Base-by-base conservation (phyloP, 225 moss, liverwort and hornwort genomes). In the Pseudisothecium myosuroides region DNA sequence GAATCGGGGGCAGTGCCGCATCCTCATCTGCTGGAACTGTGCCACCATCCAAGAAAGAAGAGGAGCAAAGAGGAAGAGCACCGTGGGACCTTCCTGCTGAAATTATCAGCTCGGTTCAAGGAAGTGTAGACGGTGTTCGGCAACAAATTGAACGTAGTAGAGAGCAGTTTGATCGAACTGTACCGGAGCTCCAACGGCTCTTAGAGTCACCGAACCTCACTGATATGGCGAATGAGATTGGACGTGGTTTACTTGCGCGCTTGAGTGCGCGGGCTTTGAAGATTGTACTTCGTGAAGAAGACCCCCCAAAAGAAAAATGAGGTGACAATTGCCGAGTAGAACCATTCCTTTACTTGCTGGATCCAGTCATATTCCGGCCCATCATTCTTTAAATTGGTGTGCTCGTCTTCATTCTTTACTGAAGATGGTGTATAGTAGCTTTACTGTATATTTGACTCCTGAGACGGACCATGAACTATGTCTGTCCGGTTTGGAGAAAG, bases 11-110 rank as follows among this genome's bases (percentile, higher is more conserved):
- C 75, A 89, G 63, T 86, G 90, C 92, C 23, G 88, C 91, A 81
- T 84, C 88, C 29, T 84, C 81, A 43, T 71, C 91, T 50, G 66
- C 83, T 80, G 68, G 73, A 90, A 78, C 61, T 50, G 88, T 83
- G 45, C 65, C 73, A 86, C 80, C 88, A 80, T 61, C 90, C 47
- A 89, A 88, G 90, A 88, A 55, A 68, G 88, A 88, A 86, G 90
- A 89, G 52, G 80, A 92, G 79, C 92, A 90, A 83, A 85, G 80
- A 86, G 88, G 93, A 82, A 80, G 90, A 76, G 94, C 94, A 61
- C 95, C 95, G 45, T 95, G 95, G 95, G 95, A 94, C 34, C 88
- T 92, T 84, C 93, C 94, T 80, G 92, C 86, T 68, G 92, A 95
- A 84, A 83, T 95, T 32, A 81, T 94, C 76, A 89, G 90, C 89